Evolutionary conservation across 352 stramenopile genomes (phyloP), one percentile per base, ranked within the genome.

Genomic region (Phytopythium sindhum): DNA sequence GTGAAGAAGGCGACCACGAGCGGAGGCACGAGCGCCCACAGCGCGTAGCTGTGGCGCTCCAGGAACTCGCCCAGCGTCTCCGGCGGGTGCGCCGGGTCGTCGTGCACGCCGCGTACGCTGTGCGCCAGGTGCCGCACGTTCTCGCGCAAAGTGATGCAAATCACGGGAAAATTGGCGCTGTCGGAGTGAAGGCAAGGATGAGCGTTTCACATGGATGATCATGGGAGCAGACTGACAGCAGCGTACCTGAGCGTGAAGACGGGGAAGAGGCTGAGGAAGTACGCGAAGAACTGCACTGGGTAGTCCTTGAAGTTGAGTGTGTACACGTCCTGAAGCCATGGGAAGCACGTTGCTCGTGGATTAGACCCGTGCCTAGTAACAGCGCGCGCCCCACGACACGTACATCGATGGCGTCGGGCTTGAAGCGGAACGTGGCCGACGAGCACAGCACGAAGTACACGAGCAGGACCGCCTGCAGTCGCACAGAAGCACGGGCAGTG

Each of bases 231-330:
- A n/a, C n/a, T n/a, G n/a, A n/a, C 39, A n/a, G 12, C 5, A 11
- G 53, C 19, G 41, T 42, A 61, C 86, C 84, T 94, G 21, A 96
- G 66, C 11, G 87, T 96, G 66, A 86, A 96, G 33, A 96, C 87
- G 14, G 87, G 87, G 72, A 96, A 96, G 15, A 96, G 69, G 44
- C 84, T 94, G 45, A 96, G 71, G 62, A 96, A 96, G 67, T 96
- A 96, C 55, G 85, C 84, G 65, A 94, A 80, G 50, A 84, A 75
- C 42, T 87, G 79, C 39, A 93, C 72, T 17, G 84, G 70, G 67
- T 93, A 91, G 64, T 86, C 61, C 67, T 91, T 90, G 66, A 96
- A 96, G 73, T 96, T 96, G 60, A 96, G 86, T 48, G 87, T 94
- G 71, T 96, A 96, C 41, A 96, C 86, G 69, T 96, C 87, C 86